Evolutionary conservation across 2,329 filamentous ascomycete species (phyloP), one percentile per base, ranked within the genome.

Genomic region (Cercospora canescens): DNA sequence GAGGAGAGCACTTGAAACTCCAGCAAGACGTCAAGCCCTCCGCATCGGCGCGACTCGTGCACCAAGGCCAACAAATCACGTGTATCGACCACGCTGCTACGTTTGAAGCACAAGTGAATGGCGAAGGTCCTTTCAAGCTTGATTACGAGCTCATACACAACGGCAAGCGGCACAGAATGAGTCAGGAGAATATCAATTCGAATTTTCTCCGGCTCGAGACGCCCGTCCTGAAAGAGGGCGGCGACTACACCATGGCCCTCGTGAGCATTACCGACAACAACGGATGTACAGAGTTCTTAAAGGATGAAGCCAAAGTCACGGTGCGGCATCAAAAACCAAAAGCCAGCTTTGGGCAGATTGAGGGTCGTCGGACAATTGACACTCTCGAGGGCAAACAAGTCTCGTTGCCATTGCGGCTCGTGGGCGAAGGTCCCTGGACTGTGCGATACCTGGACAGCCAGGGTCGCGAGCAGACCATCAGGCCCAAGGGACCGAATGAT

Each of bases 141-240:
- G 93, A 98, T 76, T 99, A 96, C 81, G 95, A 98, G 78, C 83
- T 97, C 45, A 87, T 97, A 7, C 92, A 98, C 79, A 91, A 93
- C 63, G 94, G 94, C 63, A 96, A 91, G 79, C 88, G 94, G 61
- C 89, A 87, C 69, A 90, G 91, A 60, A 86, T 90, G 72, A 86
- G 85, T 63, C 83, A 88, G 28, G 83, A 86, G 1, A 83, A 86
- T 64, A 91, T 97, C 63, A 83, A 88, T 26, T 83, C 81, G 2
- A 82, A 87, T 58, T 80, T 83, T 24, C 89, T 89, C 76, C 90
- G 84, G 39, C 93, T 99, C 75, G 87, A 87, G 70, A 97, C 94
- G 0, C 86, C 90, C 2, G 83, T 86, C 18, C 82, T 99, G 48
- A 84, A 84, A 6, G 90, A 91, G 75, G 95, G 95, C 66, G 95